Conservation (phyloP, 78 protist genomes). For the Creolimax fragrantissima region DNA sequence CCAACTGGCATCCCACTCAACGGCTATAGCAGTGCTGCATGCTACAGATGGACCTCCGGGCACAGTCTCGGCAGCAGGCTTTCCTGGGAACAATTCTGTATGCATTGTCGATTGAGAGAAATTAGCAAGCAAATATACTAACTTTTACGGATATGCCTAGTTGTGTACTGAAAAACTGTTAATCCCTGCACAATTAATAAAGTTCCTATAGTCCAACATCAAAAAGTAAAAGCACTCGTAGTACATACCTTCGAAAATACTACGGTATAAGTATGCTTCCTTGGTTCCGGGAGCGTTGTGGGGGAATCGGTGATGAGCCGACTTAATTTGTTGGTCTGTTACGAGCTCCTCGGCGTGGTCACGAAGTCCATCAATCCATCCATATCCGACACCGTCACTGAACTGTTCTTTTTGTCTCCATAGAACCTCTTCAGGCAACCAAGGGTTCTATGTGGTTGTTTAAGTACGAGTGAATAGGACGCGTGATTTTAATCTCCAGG, state of each 20-base stretch:
- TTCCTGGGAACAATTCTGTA: conserved; percentile 1
- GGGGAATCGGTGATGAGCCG: conserved; percentile 58
- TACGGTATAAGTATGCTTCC: conserved; percentile 78
- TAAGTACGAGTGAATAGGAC: too few relatives aligned
- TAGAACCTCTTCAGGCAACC: conserved; percentile 61
- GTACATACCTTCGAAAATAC: conserved; percentile 44
- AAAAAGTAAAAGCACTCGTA: too few relatives aligned
- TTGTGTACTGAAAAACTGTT: too few relatives aligned
- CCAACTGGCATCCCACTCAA: conserved; percentile 53
- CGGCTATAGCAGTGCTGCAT: conserved; percentile 55
- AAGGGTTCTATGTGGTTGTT: conserved; percentile 60
- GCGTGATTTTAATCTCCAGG: too few relatives aligned
- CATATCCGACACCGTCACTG: conserved; percentile 81
- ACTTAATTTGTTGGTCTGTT: conserved; percentile 41
- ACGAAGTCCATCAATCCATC: conserved; percentile 76
- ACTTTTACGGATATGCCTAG: too few relatives aligned
- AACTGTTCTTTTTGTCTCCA: conserved; percentile 89
- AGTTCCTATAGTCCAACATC: too few relatives aligned
- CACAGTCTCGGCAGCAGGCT: conserved; percentile 30
- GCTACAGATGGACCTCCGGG: conserved; percentile 70
- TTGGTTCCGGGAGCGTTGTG: conserved; percentile 74
- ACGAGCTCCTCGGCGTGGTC: conserved; percentile 53
- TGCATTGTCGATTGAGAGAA: neutral
- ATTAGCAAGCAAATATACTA: too few relatives aligned
- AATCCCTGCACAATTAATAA: too few relatives aligned